Conservation (phyloP, 2,329 filamentous ascomycete species). For the Cercospora janseana region DNA sequence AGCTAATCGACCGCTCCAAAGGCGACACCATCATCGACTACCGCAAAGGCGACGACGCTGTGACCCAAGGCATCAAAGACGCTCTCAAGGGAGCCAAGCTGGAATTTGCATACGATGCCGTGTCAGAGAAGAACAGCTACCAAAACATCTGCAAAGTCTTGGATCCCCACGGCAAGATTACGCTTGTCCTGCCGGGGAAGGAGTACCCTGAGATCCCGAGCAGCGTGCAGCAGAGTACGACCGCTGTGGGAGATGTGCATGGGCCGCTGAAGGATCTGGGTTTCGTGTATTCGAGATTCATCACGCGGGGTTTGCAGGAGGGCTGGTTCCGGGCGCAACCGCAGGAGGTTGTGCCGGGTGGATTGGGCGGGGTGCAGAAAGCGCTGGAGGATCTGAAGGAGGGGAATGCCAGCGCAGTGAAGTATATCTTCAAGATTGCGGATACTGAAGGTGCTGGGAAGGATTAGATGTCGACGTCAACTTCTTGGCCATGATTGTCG, state of each 20-base stretch:
- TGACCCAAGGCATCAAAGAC: conserved; percentile 35
- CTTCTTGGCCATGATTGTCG: too few species aligned
- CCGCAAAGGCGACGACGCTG: conserved; percentile 42
- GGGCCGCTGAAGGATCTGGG: conserved; percentile 37
- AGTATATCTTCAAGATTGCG: conserved; percentile 61
- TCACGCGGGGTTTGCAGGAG: conserved; percentile 37
- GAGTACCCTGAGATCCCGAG: conserved; percentile 46
- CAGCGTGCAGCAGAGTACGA: conserved; percentile 40
- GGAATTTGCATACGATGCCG: conserved; percentile 36
- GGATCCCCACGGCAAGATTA: conserved; percentile 37
- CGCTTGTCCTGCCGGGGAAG: conserved; percentile 38
- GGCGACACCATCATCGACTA: conserved; percentile 63
- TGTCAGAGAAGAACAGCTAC: conserved; percentile 35
- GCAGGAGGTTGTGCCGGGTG: conserved; percentile 54
- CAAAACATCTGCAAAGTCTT: conserved; percentile 42
- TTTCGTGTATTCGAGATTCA: conserved; percentile 36
- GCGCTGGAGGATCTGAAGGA: conserved; percentile 57
- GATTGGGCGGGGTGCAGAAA: conserved; percentile 54
- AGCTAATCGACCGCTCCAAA: conserved; percentile 52
- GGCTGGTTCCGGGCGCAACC: conserved; percentile 41
- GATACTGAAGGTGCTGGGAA: conserved; percentile 43
- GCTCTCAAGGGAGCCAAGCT: conserved; percentile 34
- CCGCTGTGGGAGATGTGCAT: conserved; percentile 38
- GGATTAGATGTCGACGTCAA: too few species aligned
- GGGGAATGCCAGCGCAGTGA: conserved; percentile 63